Conservation (phyloP, 2,329 filamentous ascomycete genomes). For the Fusarium sp. region DNA sequence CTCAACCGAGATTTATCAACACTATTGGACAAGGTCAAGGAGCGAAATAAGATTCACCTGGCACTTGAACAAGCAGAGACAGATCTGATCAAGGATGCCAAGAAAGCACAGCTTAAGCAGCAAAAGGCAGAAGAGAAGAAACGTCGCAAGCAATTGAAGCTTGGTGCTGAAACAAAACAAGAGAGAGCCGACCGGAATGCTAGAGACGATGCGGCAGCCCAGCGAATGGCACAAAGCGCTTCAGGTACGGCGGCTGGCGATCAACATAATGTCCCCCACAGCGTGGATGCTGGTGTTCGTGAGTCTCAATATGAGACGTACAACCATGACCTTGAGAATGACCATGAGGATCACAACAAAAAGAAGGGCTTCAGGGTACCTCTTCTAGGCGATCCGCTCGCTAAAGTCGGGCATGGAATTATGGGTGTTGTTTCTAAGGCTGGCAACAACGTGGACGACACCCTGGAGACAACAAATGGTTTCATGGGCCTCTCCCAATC, state of each 20-base stretch:
- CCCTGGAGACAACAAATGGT: slow-evolving; percentile 65
- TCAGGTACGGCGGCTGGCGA: slow-evolving; percentile 63
- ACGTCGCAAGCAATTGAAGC: slow-evolving; percentile 61
- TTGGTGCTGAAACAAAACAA: slow-evolving; percentile 54
- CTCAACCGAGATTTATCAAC: slow-evolving; percentile 90
- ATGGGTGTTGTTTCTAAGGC: slow-evolving; percentile 56
- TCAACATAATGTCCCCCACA: slow-evolving; percentile 63
- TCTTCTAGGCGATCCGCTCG: slow-evolving; percentile 50
- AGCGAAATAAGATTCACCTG: slow-evolving; percentile 75
- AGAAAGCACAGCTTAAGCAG: slow-evolving; percentile 80
- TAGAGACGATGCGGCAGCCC: slow-evolving; percentile 60
- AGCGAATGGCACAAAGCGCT: slow-evolving; percentile 59
- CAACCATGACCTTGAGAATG: slow-evolving; percentile 2
- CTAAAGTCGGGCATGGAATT: slow-evolving; percentile 62
- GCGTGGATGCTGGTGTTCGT: slow-evolving; percentile 56
- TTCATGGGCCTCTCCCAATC: slow-evolving; percentile 50
- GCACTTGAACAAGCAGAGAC: slow-evolving; percentile 85
- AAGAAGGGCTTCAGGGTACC: slow-evolving; percentile 45
- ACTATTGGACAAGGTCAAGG: slow-evolving; percentile 83
- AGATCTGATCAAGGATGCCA: slow-evolving; percentile 80
- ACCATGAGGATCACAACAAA: slow-evolving; percentile 37
- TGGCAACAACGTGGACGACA: slow-evolving; percentile 60
- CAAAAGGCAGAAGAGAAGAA: slow-evolving; percentile 72
- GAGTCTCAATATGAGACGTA: slow-evolving; percentile 46
- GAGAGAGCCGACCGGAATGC: slow-evolving; percentile 60